Percentiles rank a stretch among this genome's conserved stretches.
These are phyloP conservation scores for Geosmithia putterillii DNA, from an alignment of 2,329 filamentous ascomycete genomes.

Conservation along the genomic window DNA sequence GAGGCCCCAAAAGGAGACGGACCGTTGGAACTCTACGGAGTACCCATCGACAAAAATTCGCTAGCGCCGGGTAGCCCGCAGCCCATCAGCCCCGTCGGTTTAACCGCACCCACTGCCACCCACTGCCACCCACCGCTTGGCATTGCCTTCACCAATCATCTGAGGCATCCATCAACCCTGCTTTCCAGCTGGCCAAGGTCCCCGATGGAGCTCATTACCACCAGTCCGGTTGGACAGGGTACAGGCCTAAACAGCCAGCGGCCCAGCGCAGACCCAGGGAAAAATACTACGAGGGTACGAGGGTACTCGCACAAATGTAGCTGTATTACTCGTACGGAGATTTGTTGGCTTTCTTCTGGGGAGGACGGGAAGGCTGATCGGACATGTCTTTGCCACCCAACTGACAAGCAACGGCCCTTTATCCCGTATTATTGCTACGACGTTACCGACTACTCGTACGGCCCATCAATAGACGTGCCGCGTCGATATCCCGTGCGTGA, in stretches of 20 bases:
- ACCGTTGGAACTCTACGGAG: constrained; percentile 3
- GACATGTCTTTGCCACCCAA: not conserved
- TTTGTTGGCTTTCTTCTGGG: not conserved
- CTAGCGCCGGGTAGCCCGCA: constrained; percentile 3
- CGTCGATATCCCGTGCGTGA: too few relatives aligned
- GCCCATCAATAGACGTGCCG: too few relatives aligned
- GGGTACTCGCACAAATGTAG: too few relatives aligned
- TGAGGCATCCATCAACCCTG: not conserved
- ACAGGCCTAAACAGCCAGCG: not conserved
- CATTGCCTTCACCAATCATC: not conserved
- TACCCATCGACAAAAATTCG: constrained; percentile 1
- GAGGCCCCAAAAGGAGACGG: not conserved
- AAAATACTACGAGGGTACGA: not conserved
- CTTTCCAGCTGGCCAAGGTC: not conserved
- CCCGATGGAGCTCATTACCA: not conserved
- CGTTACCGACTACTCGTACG: not conserved
- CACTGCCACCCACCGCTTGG: too few relatives aligned
- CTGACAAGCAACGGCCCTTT: not conserved
- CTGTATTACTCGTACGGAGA: too few relatives aligned
- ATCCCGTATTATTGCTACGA: not conserved
- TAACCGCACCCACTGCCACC: not conserved
- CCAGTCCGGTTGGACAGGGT: not conserved
- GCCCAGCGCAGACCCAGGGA: not conserved
- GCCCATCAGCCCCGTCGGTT: not conserved
- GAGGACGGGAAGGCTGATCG: not conserved